Conservation (phyloP, 163 green algal genomes). For the Chlorella variabilis region DNA sequence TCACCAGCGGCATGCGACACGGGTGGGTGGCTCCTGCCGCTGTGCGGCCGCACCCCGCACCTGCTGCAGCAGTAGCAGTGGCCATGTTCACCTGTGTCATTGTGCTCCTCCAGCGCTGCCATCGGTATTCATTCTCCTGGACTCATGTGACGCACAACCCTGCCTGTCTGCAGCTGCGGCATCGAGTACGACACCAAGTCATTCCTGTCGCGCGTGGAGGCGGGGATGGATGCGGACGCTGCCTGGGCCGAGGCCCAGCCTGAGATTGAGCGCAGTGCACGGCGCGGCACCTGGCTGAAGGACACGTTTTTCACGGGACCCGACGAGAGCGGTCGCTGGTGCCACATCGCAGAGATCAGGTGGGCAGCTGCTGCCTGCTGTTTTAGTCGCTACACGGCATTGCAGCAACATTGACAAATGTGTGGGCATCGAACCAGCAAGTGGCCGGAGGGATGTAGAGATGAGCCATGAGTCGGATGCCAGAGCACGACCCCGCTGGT, state of each 20-base stretch:
- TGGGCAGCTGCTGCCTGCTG: conserved; percentile 7
- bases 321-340: conserved; percentile 49
- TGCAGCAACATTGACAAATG: too few relatives aligned
- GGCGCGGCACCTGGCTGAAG: conserved; percentile 64
- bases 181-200: conserved; percentile 75
- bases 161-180: conserved; percentile 83
- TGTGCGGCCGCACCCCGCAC: too few relatives aligned
- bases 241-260: conserved; percentile 76
- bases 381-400: too few relatives aligned
- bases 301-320: conserved; percentile 58
- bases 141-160: too few relatives aligned
- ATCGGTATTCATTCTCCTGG: too few relatives aligned
- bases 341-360: conserved; percentile 59
- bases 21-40: conserved; percentile 58
- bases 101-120: too few relatives aligned
- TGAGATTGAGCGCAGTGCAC: conserved; percentile 64
- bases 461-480: too few relatives aligned
- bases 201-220: conserved; percentile 74
- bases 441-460: too few relatives aligned
- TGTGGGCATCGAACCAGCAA: too few relatives aligned
- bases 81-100: too few relatives aligned
- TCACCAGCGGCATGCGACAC: conserved; percentile 77
- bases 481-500: too few relatives aligned
- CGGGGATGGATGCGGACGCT: conserved; percentile 68
- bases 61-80: too few relatives aligned